Base-by-base conservation (phyloP, 768 basidiomycete genomes). In the Gautieria morchelliformis region DNA sequence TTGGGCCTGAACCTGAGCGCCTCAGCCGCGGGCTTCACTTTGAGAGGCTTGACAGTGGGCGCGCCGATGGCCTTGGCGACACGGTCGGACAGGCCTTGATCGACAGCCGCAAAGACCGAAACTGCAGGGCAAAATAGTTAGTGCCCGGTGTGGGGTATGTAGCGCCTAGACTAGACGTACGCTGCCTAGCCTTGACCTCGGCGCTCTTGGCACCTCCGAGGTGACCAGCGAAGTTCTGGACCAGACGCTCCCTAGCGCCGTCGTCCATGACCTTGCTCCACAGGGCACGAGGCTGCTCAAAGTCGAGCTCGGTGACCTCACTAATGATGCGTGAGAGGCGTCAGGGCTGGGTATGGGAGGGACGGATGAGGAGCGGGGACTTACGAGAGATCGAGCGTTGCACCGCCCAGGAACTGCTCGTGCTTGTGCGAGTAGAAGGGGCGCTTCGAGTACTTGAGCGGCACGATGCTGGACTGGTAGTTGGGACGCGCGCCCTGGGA, bases 401-500 rank as follows among this genome's bases (percentile, higher is more conserved):
- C 85, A 58, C 79, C 75, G 44, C 84, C 87, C 59, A 87, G 62
- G 73, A 87, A 95, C 61, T 74, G 73, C 74, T 93, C 92, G 70
- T 95, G 91, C 57, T 71, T 72, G 35, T 66, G 71, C 32, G 62
- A 52, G 51, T 70, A 63, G 46, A 69, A 63, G 74, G 75, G 46
- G 73, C 71, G 71, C 32, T 65, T 72, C 58, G 27, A 68, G 76
- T 86, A 92, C n/a, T 71, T 68, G 58, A 96, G 78, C 8, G 89
- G 86, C 47, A 76, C 71, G 67, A 93, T 80, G 50, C 78, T 78
- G 72, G 85, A 87, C 73, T 85, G 81, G 77, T 95, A 96, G 77
- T 90, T 92, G 60, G 94, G 91, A 22, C 89, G 80, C 59, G 74
- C 68, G 61, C 91, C 93, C 71, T 95, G 93, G 66, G 84, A 90